Evolutionary conservation across 192 early-diverging fungal species (phyloP), one percentile per base, ranked within the genome.

Genomic region (Podila verticillata): DNA sequence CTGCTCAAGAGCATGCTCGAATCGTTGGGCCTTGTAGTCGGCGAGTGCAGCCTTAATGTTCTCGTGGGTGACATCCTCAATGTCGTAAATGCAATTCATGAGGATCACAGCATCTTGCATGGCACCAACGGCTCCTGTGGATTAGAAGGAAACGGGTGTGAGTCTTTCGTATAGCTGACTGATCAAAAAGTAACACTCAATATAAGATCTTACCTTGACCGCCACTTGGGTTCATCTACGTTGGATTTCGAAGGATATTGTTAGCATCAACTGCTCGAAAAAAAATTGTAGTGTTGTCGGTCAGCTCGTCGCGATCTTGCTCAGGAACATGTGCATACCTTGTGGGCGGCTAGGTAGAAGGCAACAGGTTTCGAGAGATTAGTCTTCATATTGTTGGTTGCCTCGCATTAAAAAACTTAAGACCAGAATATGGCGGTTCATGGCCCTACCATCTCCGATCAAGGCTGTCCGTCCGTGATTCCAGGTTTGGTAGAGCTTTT

Each of bases 21-120:
- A 24, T 8, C 51, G n/a, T 15, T 54, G 51, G 19, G 51, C 51
- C 5, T 54, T 54, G 17, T 54, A 54, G n/a, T 60, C 31, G 35
- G 31, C 3, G 49, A 59, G 35, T 57, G 60, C 22, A 49, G 47
- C 36, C 30, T 70, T 62, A 26, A 59, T 31, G 48, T 61, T 70
- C 34, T 70, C 68, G n/a, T 61, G 48, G 3, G 68, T 63, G 32
- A 47, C 6, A 9, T 63, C 48, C 13, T 58, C 29, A 6, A 70
- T 31, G 31, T 70, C 68, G 49, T 70, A 70, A 4, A 70, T 35
- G 49, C 68, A 70, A 12, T 70, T 70, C 5, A 60, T 60, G 8
- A 70, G 61, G 0, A 48, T 63, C 9, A 70, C 68, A 22, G 68
- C 68, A 56, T 70, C 68, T 24, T 70, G 68, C 68, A 70, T 70